Evolutionary conservation across 352 stramenopile genomes (phyloP), one percentile per base, ranked within the genome.

Genomic region (Saprolegnia diclina): DNA sequence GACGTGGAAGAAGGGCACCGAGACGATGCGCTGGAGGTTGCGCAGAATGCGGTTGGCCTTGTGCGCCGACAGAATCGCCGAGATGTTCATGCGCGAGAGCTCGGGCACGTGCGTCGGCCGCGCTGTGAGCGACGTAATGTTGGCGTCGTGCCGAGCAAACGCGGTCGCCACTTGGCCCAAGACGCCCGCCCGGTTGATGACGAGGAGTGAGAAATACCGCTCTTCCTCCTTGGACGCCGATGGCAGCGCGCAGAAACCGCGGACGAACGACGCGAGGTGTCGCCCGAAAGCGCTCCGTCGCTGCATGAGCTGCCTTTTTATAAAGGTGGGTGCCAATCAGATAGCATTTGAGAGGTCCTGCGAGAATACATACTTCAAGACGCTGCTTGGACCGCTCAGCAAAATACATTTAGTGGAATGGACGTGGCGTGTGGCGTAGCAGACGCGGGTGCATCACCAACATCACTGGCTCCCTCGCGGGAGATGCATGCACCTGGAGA

Each of bases 1-100:
- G 56, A 90, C 77, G 63, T 92, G 83, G 76, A 90, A 89, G 66
- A 92, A 92, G 16, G 83, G 89, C 54, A 92, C 74, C 59, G 74
- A 80, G 54, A 92, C 83, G 2, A 92, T 78, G 24, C 82, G 74
- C 1, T 77, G 73, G 26, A 90, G 78, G 0, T 82, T 77, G 40
- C 79, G 84, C 69, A 89, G 79, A 37, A 92, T 75, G 26, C 72
- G 71, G 16, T 72, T 63, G n/a, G 89, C 64, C 48, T 90, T 83
- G 1, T 68, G 71, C 37, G 89, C 77, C 10, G 66, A 72, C 52
- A 90, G 65, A n/a, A 77, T 77, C 32, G 80, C 89, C 50, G 83
- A 82, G 73, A 90, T 88, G 50, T 77, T 92, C 59, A 92, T 82
- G 54, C 83, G 83, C 48, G 82, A 88, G 64, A 92, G 79, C 67